Evolutionary conservation across 805 yeast species (phyloP), one percentile per base, ranked within the genome.

Genomic region (Candida wancherniae): DNA sequence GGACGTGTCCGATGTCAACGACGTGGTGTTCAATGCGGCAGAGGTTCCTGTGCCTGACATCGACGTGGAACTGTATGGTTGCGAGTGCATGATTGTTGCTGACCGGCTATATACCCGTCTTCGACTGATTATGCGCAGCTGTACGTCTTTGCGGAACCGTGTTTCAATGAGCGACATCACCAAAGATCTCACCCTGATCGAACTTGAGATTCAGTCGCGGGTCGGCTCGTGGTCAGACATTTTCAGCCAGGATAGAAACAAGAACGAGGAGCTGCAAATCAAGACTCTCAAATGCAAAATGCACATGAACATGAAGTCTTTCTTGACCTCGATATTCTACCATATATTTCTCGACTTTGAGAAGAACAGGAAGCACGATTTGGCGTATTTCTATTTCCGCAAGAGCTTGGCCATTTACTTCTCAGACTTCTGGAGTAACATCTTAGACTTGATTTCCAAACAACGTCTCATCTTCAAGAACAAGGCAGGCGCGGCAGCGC

Each of bases 271-370:
- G 12, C 28, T 18, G 23, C 20, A 17, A 15, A 21, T 38, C 23
- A 47, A 49, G 24, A 40, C 40, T 3, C 28, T 40, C 29, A 46
- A 34, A 18, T 42, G 53, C 20, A 63, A 60, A 37, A 39, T 43
- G 10, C 60, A 52, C 33, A 36, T 62, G 27, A 42, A 53, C 13
- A 32, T 57, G 7, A 42, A 47, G 19, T 51, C 67, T 2, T 51
- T 63, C 12, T 31, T 42, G 4, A 27, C 53, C 11, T 51, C 61
- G 1, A 28, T 61, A 14, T 52, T 55, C 31, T 51, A 44, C 21
- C 64, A 61, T 28, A 31, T 75, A 3, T 57, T 57, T 31, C 39
- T 60, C n/a, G 62, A 64, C 37, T 71, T 64, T 36, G 73, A 68
- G 38, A 27, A 33, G 6, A 41, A 43, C 12, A 34, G 42, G 0